Percentiles rank a stretch among this genome's conserved stretches.
phyloP scores from a whole-genome alignment of 108 stramenopile genomes.

The Parmales sp. region DNA sequence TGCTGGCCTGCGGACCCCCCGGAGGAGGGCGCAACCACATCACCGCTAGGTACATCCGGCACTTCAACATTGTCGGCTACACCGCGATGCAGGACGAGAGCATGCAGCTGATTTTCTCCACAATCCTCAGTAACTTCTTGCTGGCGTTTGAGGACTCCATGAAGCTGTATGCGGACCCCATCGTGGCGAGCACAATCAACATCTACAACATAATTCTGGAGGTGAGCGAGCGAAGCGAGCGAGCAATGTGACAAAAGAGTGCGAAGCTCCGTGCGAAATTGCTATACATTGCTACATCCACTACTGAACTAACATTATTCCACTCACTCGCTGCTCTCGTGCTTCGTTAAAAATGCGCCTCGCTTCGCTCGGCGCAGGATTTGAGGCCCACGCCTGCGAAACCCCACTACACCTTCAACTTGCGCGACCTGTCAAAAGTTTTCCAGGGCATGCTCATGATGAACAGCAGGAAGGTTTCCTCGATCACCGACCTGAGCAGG shows the following conservation, averaged over 20 bases:
- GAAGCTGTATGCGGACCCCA: slow-evolving; percentile 19
- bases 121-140: slow-evolving; percentile 42
- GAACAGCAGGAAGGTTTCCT: slow-evolving; percentile 19
- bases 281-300: too few species aligned
- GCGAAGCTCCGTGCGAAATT: too few species aligned
- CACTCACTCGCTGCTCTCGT: too few species aligned
- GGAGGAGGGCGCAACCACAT: slow-evolving; percentile 42
- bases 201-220: slow-evolving; percentile 35
- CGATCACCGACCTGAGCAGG: slow-evolving; percentile 33
- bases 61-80: slow-evolving; percentile 56
- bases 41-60: slow-evolving; percentile 50
- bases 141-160: slow-evolving; percentile 14
- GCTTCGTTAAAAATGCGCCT: too few species aligned
- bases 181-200: slow-evolving; percentile 34
- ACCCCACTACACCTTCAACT: slow-evolving; percentile 63
- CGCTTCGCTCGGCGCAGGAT: too few species aligned
- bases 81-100: slow-evolving; percentile 42
- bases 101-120: slow-evolving; percentile 41
- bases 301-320: too few species aligned
- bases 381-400: slow-evolving; percentile 46
- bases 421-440: slow-evolving; percentile 55
- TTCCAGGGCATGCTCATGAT: slow-evolving; percentile 55
- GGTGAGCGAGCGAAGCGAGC: too few species aligned
- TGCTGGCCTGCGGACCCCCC: slow-evolving; percentile 53
- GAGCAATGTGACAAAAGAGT: too few species aligned